Conservation (phyloP, 805 yeast genomes). For the Barnettozyma pratensis region DNA sequence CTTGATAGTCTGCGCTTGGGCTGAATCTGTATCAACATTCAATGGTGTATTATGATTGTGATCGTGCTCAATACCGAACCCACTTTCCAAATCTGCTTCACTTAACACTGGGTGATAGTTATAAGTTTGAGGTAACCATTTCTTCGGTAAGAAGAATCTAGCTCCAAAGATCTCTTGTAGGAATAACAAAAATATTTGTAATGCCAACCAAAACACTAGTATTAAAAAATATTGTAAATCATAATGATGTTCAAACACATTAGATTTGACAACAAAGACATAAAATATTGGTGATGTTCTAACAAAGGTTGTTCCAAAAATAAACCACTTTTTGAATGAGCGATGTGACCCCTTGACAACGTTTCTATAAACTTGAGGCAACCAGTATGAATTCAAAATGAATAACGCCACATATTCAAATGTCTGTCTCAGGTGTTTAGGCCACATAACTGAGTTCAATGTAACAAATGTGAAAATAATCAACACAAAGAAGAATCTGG, state of each 20-base stretch:
- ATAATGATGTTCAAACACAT: constrained; percentile 67
- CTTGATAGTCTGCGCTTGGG: constrained; percentile 25
- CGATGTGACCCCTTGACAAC: constrained; percentile 61
- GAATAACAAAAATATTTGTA: constrained; percentile 55
- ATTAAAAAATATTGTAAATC: constrained; percentile 46
- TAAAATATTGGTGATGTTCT: constrained; percentile 65
- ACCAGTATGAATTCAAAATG: constrained; percentile 68
- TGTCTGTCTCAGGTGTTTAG: constrained; percentile 43
- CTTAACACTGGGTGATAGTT: constrained; percentile 72
- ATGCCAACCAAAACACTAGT: constrained; percentile 47
- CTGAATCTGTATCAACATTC: constrained; percentile 18
- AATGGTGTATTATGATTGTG: constrained; percentile 26
- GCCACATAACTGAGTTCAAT: constrained; percentile 59
- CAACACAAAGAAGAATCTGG: constrained; percentile 49
- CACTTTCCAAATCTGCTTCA: constrained; percentile 55
- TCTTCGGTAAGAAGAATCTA: constrained; percentile 75
- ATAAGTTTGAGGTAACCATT: constrained; percentile 73
- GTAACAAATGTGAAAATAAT: constrained; percentile 53
- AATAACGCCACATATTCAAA: constrained; percentile 55
- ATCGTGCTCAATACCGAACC: constrained; percentile 50
- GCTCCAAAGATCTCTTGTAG: constrained; percentile 72
- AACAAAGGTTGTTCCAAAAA: constrained; percentile 60
- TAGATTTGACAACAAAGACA: constrained; percentile 44
- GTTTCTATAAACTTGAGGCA: constrained; percentile 84
- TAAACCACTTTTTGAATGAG: constrained; percentile 69